phyloP scores from a whole-genome alignment of 2,329 filamentous ascomycete genomes.

The Fusarium sp. region DNA sequence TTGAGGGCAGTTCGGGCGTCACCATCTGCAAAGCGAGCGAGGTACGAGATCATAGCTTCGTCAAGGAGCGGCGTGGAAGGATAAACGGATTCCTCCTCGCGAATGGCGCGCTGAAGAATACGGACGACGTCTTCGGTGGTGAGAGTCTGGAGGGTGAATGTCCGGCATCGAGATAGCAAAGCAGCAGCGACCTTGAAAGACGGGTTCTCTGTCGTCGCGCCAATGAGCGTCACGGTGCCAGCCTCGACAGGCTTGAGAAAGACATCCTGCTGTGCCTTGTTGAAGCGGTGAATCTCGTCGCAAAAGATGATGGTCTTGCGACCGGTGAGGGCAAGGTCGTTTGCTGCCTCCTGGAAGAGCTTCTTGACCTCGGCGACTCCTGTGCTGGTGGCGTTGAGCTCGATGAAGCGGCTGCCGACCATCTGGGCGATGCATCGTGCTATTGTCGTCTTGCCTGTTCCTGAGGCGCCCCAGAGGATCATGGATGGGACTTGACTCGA shows the following conservation, averaged over 20 bases:
- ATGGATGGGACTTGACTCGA: conserved; percentile 89
- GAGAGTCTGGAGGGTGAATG: conserved; percentile 86
- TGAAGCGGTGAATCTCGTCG: conserved; percentile 95
- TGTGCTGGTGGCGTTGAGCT: conserved; percentile 93
- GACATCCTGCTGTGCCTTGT: conserved; percentile 92
- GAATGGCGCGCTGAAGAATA: conserved; percentile 83
- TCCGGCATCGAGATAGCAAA: conserved; percentile 87
- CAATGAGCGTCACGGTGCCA: conserved; percentile 90
- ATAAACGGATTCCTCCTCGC: conserved; percentile 63
- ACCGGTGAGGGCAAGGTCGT: conserved; percentile 83
- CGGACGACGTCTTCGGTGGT: conserved; percentile 75
- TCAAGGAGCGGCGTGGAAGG: conserved; percentile 73
- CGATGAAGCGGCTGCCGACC: conserved; percentile 87
- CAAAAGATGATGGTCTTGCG: conserved; percentile 96
- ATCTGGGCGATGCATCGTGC: conserved; percentile 88
- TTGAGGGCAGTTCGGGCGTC: conserved; percentile 95
- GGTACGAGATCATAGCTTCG: conserved; percentile 80
- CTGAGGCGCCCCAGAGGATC: conserved; percentile 90
- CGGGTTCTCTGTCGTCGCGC: conserved; percentile 96
- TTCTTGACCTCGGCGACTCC: conserved; percentile 94
- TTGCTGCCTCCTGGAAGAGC: conserved; percentile 85
- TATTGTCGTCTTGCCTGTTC: conserved; percentile 91
- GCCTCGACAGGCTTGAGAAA: conserved; percentile 93
- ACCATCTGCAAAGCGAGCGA: conserved; percentile 89
- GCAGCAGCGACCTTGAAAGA: conserved; percentile 93